A percentile compares a stretch with the other conserved stretches of the same genome.
Evolutionary conservation across 192 early-diverging fungal genomes (phyloP).

Genomic region (Jimgerdemannia flammicorona): DNA sequence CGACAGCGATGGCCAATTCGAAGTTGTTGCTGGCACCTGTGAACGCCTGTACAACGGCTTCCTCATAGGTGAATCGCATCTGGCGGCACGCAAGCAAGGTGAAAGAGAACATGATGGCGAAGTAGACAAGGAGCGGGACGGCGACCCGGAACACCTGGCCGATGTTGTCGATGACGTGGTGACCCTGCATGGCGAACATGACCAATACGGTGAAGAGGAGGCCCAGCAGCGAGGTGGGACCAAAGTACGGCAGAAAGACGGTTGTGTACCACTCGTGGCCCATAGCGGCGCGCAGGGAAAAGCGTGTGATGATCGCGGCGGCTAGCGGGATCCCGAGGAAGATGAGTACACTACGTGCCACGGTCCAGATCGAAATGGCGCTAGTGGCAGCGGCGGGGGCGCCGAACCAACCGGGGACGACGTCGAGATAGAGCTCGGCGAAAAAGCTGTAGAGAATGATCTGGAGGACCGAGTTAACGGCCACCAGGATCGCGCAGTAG

Average conservation of each 20-base stretch:
- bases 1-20: conserved; percentile 73
- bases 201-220: conserved; percentile 65
- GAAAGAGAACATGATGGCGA: conserved; percentile 46
- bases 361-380: conserved; percentile 51
- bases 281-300: conserved; percentile 21
- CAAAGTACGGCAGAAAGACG: conserved; percentile 49
- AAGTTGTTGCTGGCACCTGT: conserved; percentile 70
- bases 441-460: conserved; percentile 59
- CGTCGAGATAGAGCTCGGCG: conserved; percentile 50
- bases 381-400: conserved; percentile 13
- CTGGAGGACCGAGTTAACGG: conserved; percentile 66
- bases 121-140: conserved; percentile 66
- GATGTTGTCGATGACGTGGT: conserved; percentile 58
- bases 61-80: conserved; percentile 35
- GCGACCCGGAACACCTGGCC: conserved; percentile 51
- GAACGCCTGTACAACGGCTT: conserved; percentile 56
- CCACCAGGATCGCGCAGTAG: conserved; percentile 68
- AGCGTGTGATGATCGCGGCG: conserved; percentile 54
- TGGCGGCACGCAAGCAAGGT: conserved; percentile 38
- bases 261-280: conserved; percentile 48
- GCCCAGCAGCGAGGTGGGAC: conserved; percentile 52
- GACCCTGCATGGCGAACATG: conserved; percentile 67
- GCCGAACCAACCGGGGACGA: conserved; percentile 39
- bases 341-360: conserved; percentile 49
- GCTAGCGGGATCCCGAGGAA: conserved; percentile 66